Evolutionary conservation across 164 flowering plant genomes (phyloP).

Genomic region (Nelumbo lutea): DNA sequence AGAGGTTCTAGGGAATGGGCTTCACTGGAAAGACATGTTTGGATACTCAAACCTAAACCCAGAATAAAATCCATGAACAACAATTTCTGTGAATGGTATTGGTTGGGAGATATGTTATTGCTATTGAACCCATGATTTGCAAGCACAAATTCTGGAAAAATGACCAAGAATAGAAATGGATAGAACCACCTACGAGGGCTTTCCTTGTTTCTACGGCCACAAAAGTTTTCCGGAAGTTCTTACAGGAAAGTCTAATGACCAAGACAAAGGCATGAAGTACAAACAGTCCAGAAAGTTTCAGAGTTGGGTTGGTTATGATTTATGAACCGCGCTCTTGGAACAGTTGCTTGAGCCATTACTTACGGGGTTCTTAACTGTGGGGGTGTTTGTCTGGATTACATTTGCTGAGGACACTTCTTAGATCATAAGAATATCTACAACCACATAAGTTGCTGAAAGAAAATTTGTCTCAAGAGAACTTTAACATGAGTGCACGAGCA

Average conservation of each 20-base stretch:
- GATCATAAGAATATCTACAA: slow-evolving; percentile 45
- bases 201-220: slow-evolving; percentile 69
- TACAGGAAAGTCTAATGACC: slow-evolving; percentile 58
- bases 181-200: slow-evolving; percentile 52
- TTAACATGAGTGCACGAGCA: too few relatives aligned
- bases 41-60: slow-evolving; percentile 53
- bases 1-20: slow-evolving; percentile 42
- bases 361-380: slow-evolving; percentile 26
- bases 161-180: slow-evolving; percentile 45
- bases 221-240: slow-evolving; percentile 69
- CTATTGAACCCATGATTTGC: slow-evolving; percentile 44
- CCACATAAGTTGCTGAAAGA: too few relatives aligned
- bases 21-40: slow-evolving; percentile 58
- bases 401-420: slow-evolving; percentile 31
- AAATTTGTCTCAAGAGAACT: too few relatives aligned
- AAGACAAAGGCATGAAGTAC: slow-evolving; percentile 72
- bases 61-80: slow-evolving; percentile 40
- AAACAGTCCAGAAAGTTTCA: slow-evolving; percentile 75
- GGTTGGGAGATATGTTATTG: slow-evolving; percentile 36
- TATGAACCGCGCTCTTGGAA: slow-evolving; percentile 31
- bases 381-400: slow-evolving; percentile 23
- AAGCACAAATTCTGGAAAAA: slow-evolving; percentile 43
- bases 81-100: slow-evolving; percentile 35
- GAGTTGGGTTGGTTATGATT: slow-evolving; percentile 27
- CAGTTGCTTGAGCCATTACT: slow-evolving; percentile 25